Evolutionary conservation across 2,329 filamentous ascomycete genomes (phyloP).

Genomic region (Ceratocystis eucalypticola): DNA sequence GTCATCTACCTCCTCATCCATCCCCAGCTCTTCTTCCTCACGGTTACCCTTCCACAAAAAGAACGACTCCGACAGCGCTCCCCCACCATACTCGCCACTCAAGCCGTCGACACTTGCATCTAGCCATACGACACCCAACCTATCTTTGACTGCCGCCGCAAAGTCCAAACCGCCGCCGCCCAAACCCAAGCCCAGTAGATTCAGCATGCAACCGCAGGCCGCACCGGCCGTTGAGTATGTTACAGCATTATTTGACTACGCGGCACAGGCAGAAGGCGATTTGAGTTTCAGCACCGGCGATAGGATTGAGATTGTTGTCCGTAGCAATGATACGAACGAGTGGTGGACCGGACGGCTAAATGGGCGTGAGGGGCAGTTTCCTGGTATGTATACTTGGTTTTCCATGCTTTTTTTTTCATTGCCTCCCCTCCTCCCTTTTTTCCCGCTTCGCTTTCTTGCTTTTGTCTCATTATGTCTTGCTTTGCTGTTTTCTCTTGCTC

Average conservation of each 20-base stretch:
- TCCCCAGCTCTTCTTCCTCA: conserved; percentile 11
- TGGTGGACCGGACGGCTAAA: conserved; percentile 86
- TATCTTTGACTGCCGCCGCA: conserved; percentile 38
- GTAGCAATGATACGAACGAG: conserved; percentile 85
- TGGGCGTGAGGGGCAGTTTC: conserved; percentile 80
- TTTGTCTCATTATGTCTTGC: not conserved
- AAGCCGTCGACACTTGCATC: conserved; percentile 20
- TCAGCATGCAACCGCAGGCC: conserved; percentile 41
- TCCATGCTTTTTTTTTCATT: not conserved
- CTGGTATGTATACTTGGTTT: conserved; percentile 47
- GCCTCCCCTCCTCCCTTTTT: not conserved
- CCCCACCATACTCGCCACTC: conserved; percentile 55
- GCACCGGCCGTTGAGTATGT: conserved; percentile 57
- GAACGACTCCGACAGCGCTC: conserved; percentile 36
- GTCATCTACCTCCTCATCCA: conserved; percentile 23
- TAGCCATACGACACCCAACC: conserved; percentile 26
- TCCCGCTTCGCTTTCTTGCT: not conserved
- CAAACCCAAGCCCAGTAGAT: conserved; percentile 63
- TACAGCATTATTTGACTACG: conserved; percentile 90
- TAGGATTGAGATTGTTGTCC: conserved; percentile 70
- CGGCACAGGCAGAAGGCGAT: conserved; percentile 88
- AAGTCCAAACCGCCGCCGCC: conserved; percentile 59
- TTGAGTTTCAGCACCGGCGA: conserved; percentile 82
- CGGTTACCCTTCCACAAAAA: conserved; percentile 25
- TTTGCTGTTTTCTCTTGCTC: not conserved